Evolutionary conservation across 176 grass and related monocot genomes (phyloP), one percentile per base, ranked within the genome.

Genomic region (Lolium perenne): DNA sequence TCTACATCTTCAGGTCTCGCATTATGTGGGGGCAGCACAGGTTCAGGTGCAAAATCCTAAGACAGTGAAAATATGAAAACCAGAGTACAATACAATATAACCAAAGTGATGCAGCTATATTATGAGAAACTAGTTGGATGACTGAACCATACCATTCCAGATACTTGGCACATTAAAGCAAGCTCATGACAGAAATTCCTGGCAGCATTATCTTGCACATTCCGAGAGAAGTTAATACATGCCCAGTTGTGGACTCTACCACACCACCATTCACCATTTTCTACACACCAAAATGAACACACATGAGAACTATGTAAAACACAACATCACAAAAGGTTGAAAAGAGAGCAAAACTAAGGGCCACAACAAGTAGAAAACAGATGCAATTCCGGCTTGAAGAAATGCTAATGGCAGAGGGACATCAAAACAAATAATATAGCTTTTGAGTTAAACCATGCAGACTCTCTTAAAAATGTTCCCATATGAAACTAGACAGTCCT

Each of bases 111-210:
- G 18, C 20, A 9, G 73, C 53, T 7, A 35, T n/a, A 76, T 9
- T 35, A 80, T 81, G 61, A 71, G 49, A 64, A 66, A 71, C 35
- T n/a, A n/a, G n/a, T n/a, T n/a, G n/a, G n/a, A n/a, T n/a, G n/a
- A n/a, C n/a, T n/a, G n/a, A n/a, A n/a, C n/a, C n/a, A n/a, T 78
- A 97, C 94, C 94, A 97, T 97, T 92, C 94, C 94, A 82, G 94
- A 97, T 73, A 94, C 59, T 85, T 90, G 92, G 86, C 94, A 97
- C 94, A 97, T 97, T 79, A 94, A 76, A 83, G 92, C 94, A 21
- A 94, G 50, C 66, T 94, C 90, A 43, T 92, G 92, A 80, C 88
- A 97, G 83, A 97, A 97, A 64, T 50, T 84, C 80, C 90, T 91
- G n/a, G 94, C 90, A 51, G 87, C 90, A 79, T 23, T 94, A 80